phyloP scores from a whole-genome alignment of 345 rosid species.

The Brassica rapa region DNA sequence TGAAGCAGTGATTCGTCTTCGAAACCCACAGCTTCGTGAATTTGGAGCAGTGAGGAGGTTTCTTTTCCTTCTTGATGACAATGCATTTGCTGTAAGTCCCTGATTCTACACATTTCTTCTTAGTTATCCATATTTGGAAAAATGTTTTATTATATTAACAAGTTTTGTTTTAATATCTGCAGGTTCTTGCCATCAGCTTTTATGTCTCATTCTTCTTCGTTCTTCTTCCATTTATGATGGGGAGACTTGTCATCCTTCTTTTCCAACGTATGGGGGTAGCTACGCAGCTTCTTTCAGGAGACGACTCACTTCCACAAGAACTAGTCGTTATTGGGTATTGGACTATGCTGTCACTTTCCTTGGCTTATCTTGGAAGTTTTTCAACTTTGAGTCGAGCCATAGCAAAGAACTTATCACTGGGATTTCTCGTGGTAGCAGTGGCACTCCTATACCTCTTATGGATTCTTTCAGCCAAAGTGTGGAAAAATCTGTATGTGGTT shows the following conservation, averaged over 20 bases:
- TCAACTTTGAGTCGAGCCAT: not conserved
- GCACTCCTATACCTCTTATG: not conserved
- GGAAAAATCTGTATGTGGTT: not conserved
- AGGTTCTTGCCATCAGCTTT: constrained; percentile 24
- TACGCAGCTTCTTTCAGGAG: constrained; percentile 1
- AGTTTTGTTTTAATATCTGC: not conserved
- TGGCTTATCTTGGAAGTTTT: constrained; percentile 1
- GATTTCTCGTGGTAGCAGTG: not conserved
- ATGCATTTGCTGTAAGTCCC: constrained; percentile 9
- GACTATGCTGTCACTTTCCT: not conserved
- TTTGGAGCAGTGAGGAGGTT: constrained; percentile 16
- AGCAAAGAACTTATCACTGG: not conserved
- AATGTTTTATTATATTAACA: not conserved
- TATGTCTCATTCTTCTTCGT: not conserved
- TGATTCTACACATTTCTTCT: not conserved
- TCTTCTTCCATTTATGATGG: constrained; percentile 17
- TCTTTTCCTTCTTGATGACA: constrained; percentile 5
- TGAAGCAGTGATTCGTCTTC: not conserved
- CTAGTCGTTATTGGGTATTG: not conserved
- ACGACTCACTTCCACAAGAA: constrained; percentile 3
- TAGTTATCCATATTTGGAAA: not conserved
- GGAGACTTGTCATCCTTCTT: constrained; percentile 1
- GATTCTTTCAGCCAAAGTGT: not conserved
- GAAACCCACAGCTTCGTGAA: not conserved
- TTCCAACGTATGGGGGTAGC: not conserved